Base-by-base conservation (phyloP, 169 alveolate genomes). In the Cyclospora cayetanensis region DNA sequence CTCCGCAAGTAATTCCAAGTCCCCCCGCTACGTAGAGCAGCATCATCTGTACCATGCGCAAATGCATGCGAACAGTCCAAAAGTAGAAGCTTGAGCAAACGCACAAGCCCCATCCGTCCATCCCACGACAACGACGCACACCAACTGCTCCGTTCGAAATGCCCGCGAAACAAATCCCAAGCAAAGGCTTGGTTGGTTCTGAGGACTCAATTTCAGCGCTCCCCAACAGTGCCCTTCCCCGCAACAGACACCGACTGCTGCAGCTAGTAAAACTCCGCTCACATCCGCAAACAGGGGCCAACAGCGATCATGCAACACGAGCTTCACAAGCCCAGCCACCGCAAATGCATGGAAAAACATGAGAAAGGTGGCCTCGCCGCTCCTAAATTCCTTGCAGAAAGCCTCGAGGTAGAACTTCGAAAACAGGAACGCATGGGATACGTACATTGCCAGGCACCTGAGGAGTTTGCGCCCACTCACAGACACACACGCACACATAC, bases 1-100 rank as follows among this genome's bases (percentile, higher is more conserved):
- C 96, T 15, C 98, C 98, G 41, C 96, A 96, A 34, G 98, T 96
- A 90, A 96, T 96, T 55, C 98, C 98, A 46, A 96, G 85, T 1
- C 98, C 98, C 27, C 95, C 93, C 37, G 94, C 93, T 42, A 93
- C 70, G 89, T 94, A 95, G 83, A 95, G 91, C 82, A 63, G 29
- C 91, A 84, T 27, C 34, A 68, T 63, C 83, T 84, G 91, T 68
- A 52, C 20, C n/a, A n/a, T n/a, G n/a, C n/a, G n/a, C n/a, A n/a
- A n/a, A n/a, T n/a, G n/a, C n/a, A n/a, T n/a, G n/a, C n/a, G n/a
- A 41, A 27, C 43, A 63, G 35, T 60, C 35, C n/a, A 53, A 79
- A 1, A 9, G 22, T 25, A 43, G 52, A 15, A 5, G 53, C 43
- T 37, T n/a, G 20, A 34, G 25, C 29, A 37, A 83, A 18, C 87